Evolutionary conservation across 2,329 filamentous ascomycete genomes (phyloP), one percentile per base, ranked within the genome.

Genomic region (Harringtonia lauricola): DNA sequence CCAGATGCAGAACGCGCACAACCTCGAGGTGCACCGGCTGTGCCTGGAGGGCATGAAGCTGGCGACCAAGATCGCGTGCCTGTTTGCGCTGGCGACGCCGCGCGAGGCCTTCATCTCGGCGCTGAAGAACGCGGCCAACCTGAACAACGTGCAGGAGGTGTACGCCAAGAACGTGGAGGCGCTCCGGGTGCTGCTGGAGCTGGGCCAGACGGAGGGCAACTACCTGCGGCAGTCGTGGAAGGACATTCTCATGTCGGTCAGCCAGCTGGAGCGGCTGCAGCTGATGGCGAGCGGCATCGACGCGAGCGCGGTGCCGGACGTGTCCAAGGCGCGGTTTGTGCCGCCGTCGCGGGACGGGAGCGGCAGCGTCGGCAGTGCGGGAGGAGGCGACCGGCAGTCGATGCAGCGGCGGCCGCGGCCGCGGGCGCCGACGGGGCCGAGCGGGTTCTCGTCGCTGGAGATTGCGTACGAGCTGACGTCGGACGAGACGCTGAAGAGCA

Each of bases 21-120:
- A 95, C 55, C 70, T 95, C 5, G 88, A 95, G 52, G 86, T 92
- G 15, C 89, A 95, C 60, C 87, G 82, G 57, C 65, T 95, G 8
- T 98, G 92, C 56, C 83, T 98, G 55, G 90, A 98, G 57, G 92
- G 92, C 3, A 87, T 96, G 72, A 94, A 89, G 60, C 72, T 98
- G 46, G 88, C 92, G 0, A 94, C 94, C 46, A 83, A 85, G 43
- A 92, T 98, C 50, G 85, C 90, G 8, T 98, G 92, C 59, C 68
- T 94, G 4, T 98, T 98, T 56, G 88, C 95, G 51, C 69, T 98
- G 1, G 82, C 90, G 44, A 95, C 89, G n/a, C 86, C 92, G 0
- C 75, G 92, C 15, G 88, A 94, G 59, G 92, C 94, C 1, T 98
- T 98, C 60, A 86, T 98, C 48, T 88, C 87, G 2, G 89, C 88